Evolutionary conservation across 2,329 filamentous ascomycete genomes (phyloP).

Genomic region (Aspergillus vadensis): DNA sequence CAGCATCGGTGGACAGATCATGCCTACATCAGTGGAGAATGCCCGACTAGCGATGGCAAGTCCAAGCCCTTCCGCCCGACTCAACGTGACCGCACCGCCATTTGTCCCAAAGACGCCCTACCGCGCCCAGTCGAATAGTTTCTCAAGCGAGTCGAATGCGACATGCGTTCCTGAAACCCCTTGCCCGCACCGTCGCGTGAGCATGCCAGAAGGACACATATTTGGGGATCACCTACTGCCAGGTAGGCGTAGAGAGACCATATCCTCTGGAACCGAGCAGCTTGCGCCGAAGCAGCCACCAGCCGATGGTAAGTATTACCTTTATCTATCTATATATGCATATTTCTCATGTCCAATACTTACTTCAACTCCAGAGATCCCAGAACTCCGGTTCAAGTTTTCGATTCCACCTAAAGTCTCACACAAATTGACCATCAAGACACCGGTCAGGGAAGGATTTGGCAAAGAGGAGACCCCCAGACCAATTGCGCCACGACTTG

Average conservation of each 20-base stretch:
- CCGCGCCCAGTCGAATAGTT: neutral
- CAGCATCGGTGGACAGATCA: neutral
- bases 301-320: neutral
- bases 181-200: neutral
- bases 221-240: slow-evolving; percentile 30
- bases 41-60: neutral
- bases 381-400: neutral
- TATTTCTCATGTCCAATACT: neutral
- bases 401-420: neutral
- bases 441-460: neutral
- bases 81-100: slow-evolving; percentile 1
- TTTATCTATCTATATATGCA: neutral
- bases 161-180: neutral
- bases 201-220: neutral
- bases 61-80: neutral
- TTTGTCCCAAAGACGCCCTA: neutral
- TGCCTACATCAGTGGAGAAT: neutral
- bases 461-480: neutral
- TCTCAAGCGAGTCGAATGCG: neutral
- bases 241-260: slow-evolving; percentile 11
- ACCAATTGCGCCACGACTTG: too few relatives aligned
- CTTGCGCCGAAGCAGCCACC: neutral
- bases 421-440: neutral
- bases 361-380: neutral
- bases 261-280: too few relatives aligned